Percentiles rank a stretch among this genome's conserved stretches.
phyloP scores from a whole-genome alignment of 2,329 filamentous ascomycete species.

The Gnomoniopsis smithogilvyi region DNA sequence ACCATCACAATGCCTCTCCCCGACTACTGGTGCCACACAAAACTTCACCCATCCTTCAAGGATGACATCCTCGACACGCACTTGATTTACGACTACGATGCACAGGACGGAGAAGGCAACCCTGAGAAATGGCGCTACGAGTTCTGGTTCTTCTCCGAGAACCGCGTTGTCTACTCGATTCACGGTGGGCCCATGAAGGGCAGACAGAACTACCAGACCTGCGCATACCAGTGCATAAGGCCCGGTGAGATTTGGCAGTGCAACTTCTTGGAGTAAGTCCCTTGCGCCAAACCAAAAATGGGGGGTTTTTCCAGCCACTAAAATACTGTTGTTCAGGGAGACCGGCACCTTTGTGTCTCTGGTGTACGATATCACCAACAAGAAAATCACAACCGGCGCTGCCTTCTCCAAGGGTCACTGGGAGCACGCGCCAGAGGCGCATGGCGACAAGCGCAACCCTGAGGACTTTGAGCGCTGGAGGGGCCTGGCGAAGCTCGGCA shows the following conservation, averaged over 20 bases:
- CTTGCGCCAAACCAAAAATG: too few species aligned
- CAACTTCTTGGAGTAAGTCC: slow-evolving; percentile 44
- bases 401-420: slow-evolving; percentile 55
- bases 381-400: slow-evolving; percentile 48
- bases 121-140: slow-evolving; percentile 60
- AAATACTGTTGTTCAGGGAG: slow-evolving; percentile 32
- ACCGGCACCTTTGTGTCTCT: slow-evolving; percentile 55
- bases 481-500: slow-evolving; percentile 43
- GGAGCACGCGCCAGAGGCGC: slow-evolving; percentile 46
- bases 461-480: slow-evolving; percentile 51
- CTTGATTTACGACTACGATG: slow-evolving; percentile 55
- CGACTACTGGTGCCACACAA: slow-evolving; percentile 6
- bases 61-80: slow-evolving; percentile 51
- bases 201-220: slow-evolving; percentile 49
- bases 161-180: slow-evolving; percentile 55
- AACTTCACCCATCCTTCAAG: slow-evolving; percentile 35
- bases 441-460: slow-evolving; percentile 53
- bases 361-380: slow-evolving; percentile 50
- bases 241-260: slow-evolving; percentile 57
- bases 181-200: slow-evolving; percentile 59
- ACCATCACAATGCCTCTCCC: slow-evolving; percentile 9
- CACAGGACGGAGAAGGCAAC: slow-evolving; percentile 42
- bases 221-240: slow-evolving; percentile 54
- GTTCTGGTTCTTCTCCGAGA: slow-evolving; percentile 56
- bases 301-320: too few species aligned